Evolutionary conservation across 768 basidiomycete species (phyloP), one percentile per base, ranked within the genome.

Genomic region (Hericium rajendrae): DNA sequence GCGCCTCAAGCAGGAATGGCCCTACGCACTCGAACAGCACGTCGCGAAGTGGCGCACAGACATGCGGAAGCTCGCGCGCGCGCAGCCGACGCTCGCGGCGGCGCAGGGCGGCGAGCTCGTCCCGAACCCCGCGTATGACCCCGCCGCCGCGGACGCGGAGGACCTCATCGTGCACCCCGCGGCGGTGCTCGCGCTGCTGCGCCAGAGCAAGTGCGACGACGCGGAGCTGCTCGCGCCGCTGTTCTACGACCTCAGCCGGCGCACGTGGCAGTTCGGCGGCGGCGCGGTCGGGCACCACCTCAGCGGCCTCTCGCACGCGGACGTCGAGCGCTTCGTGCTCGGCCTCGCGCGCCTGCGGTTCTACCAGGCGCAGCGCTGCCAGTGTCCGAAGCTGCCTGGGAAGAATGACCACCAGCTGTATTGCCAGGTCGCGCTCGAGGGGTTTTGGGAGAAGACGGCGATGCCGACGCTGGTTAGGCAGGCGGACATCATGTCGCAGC

Each of bases 181-280:
- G 13, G 49, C 38, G 38, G 66, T 66, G 26, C 64, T 68, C 57
- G 57, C 57, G 6, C 63, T 68, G 24, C 66, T 68, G 8, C 63
- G 67, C 55, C 57, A 63, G 18, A 60, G 62, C 51, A 57, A 58
- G n/a, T 62, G 60, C 57, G 43, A 41, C 56, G 53, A 58, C 39
- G 40, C 57, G 20, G 51, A 51, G 15, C 53, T 66, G 6, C 61
- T 67, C 52, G 61, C 61, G 38, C 59, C 67, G 37, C 62, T 68
- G 43, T 68, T 68, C 62, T 67, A 68, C 58, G 65, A 64, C 22
- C 64, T 67, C 53, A 65, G 62, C 55, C 56, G 63, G 24, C 60
- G 60, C 40, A 62, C 58, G 13, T 62, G 60, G 64, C 62, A 65
- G 57, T 60, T 62, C 54, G 62, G 59, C 9, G 56, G 56, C 16